Conservation (phyloP, 495 filamentous ascomycete genomes). For the Penicillium riverlandense region DNA sequence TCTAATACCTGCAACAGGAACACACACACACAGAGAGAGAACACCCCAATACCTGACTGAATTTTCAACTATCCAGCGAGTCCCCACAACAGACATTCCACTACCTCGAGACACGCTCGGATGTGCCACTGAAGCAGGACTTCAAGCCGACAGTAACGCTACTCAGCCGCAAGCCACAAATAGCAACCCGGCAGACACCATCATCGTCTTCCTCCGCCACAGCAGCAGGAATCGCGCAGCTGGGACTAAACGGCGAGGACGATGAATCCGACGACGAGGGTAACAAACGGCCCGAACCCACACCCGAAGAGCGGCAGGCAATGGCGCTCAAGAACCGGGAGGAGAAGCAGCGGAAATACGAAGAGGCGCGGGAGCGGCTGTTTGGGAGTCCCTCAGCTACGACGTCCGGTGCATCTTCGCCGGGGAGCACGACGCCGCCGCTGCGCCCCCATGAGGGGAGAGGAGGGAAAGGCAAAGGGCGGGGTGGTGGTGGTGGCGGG, state of each 20-base stretch:
- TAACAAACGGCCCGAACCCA: slow-evolving; percentile 49
- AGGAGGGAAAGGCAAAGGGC: slow-evolving; percentile 31
- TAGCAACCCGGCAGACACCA: slow-evolving; percentile 22
- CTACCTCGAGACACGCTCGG: slow-evolving; percentile 60
- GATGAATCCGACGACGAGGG: slow-evolving; percentile 61
- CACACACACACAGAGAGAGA: neutral
- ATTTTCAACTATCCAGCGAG: slow-evolving; percentile 34
- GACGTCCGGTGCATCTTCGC: slow-evolving; percentile 45
- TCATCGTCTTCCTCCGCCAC: slow-evolving; percentile 19
- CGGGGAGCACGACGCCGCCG: slow-evolving; percentile 60
- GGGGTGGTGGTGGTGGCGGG: slow-evolving; percentile 25
- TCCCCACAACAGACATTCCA: slow-evolving; percentile 55
- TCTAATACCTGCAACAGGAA: too few relatives aligned
- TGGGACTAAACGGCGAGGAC: slow-evolving; percentile 51
- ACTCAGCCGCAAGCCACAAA: slow-evolving; percentile 71
- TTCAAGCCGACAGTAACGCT: slow-evolving; percentile 79
- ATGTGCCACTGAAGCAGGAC: slow-evolving; percentile 66
- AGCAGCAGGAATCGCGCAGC: slow-evolving; percentile 49
- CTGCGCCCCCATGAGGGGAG: slow-evolving; percentile 32
- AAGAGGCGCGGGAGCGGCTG: slow-evolving; percentile 76
- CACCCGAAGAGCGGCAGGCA: slow-evolving; percentile 62
- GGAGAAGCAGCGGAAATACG: slow-evolving; percentile 83
- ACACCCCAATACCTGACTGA: neutral
- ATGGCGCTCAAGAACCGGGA: slow-evolving; percentile 70
- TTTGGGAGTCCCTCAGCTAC: slow-evolving; percentile 56